These are phyloP conservation scores for Pleurotus cornucopiae DNA, from an alignment of 768 basidiomycete species.

Conservation along the genomic window DNA sequence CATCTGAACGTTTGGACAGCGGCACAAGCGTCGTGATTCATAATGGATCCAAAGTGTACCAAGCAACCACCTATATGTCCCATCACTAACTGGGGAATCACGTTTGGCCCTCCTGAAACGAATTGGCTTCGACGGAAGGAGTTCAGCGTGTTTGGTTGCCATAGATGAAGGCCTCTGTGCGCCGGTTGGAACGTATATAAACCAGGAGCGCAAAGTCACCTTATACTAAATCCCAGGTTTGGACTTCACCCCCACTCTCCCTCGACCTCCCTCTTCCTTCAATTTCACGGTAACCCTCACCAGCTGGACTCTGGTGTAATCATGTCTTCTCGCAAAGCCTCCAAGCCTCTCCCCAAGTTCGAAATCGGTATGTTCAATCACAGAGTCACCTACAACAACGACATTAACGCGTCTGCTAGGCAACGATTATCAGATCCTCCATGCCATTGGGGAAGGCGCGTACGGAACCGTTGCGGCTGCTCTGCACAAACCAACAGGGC, in stretches of 20 bases:
- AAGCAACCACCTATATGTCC: constrained; percentile 4
- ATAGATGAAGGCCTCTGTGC: not conserved
- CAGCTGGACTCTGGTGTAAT: constrained; percentile 46
- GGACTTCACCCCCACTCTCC: constrained; percentile 22
- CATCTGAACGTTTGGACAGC: not conserved
- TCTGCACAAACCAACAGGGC: constrained; percentile 73
- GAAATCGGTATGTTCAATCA: constrained; percentile 48
- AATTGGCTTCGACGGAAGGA: not conserved
- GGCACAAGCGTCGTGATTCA: not conserved
- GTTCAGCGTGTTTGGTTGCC: constrained; percentile 3
- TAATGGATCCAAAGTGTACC: constrained; percentile 1
- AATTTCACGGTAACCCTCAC: constrained; percentile 24
- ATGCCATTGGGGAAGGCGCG: constrained; percentile 80
- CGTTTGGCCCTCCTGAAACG: constrained; percentile 8
- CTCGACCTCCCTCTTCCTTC: constrained; percentile 18
- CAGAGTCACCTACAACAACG: not conserved
- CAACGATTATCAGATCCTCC: constrained; percentile 69
- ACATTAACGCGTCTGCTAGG: constrained; percentile 31
- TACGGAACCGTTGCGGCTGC: constrained; percentile 92
- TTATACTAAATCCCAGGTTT: constrained; percentile 20
- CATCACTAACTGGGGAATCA: not conserved
- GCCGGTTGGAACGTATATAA: constrained; percentile 2
- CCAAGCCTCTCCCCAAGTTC: constrained; percentile 70
- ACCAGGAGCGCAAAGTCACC: constrained; percentile 6
- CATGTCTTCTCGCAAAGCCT: constrained; percentile 42